phyloP scores from a whole-genome alignment of 306 rosid genomes.

The Acacia confusa region DNA sequence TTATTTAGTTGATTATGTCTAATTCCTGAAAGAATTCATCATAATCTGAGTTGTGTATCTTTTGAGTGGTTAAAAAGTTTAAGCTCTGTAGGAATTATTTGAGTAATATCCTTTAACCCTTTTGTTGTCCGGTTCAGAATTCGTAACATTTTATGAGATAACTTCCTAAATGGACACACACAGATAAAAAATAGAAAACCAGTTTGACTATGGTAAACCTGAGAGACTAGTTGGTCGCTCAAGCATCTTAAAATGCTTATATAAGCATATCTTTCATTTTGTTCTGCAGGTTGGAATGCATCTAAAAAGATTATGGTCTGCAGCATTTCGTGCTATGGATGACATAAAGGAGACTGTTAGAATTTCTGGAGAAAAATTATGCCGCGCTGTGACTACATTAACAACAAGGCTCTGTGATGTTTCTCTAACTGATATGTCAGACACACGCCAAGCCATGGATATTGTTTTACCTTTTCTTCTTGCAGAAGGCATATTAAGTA shows the following conservation, averaged over 20 bases:
- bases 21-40: conserved; percentile 1
- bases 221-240: conserved; percentile 18
- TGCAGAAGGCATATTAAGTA: conserved; percentile 87
- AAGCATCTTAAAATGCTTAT: conserved; percentile 6
- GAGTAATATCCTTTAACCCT: neutral
- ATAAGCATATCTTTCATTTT: conserved; percentile 24
- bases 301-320: conserved; percentile 78
- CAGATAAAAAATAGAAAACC: neutral
- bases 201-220: conserved; percentile 17
- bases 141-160: neutral
- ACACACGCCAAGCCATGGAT: conserved; percentile 86
- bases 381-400: conserved; percentile 71
- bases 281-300: conserved; percentile 68
- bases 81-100: neutral
- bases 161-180: neutral
- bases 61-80: neutral
- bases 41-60: conserved; percentile 2
- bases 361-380: conserved; percentile 82
- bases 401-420: conserved; percentile 90
- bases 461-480: conserved; percentile 88
- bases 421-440: conserved; percentile 67
- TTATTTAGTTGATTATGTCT: conserved; percentile 13
- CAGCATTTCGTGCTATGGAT: conserved; percentile 92
- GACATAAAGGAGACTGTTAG: conserved; percentile 97
- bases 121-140: neutral